These are phyloP conservation scores for Vigna trinervia DNA, from an alignment of 306 rosid species.

Conservation along the genomic window DNA sequence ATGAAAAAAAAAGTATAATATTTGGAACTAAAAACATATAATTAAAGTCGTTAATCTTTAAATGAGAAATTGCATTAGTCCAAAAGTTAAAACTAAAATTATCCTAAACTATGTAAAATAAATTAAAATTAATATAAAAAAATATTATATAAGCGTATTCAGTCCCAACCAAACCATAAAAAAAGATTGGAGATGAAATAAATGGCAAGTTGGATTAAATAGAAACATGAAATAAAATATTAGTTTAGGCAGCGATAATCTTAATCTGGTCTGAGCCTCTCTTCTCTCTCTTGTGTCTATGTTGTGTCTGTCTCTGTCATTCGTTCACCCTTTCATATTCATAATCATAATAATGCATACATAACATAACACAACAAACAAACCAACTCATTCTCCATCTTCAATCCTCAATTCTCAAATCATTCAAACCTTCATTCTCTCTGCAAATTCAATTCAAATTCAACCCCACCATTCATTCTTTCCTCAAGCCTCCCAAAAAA, in stretches of 20 bases:
- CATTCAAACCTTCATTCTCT: not conserved
- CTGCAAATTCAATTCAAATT: conserved; percentile 16
- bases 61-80: too few species aligned
- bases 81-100: too few species aligned
- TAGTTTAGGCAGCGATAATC: conserved; percentile 45
- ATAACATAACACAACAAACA: conserved; percentile 5
- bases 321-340: not conserved
- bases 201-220: not conserved
- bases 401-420: conserved; percentile 3
- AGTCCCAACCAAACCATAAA: not conserved
- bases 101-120: too few species aligned
- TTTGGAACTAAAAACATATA: too few species aligned
- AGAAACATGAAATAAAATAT: conserved; percentile 3
- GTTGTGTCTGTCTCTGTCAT: conserved; percentile 32
- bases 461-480: conserved; percentile 12
- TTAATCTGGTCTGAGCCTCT: not conserved
- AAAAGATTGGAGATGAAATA: not conserved
- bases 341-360: conserved; percentile 8
- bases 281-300: not conserved
- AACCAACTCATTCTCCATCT: not conserved
- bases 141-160: too few species aligned
- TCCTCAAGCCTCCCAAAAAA: not conserved
- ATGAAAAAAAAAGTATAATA: too few species aligned
- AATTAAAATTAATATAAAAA: too few species aligned
- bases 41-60: too few species aligned